Conservation (phyloP, 2,329 filamentous ascomycete species). For the Colletotrichum sp. region DNA sequence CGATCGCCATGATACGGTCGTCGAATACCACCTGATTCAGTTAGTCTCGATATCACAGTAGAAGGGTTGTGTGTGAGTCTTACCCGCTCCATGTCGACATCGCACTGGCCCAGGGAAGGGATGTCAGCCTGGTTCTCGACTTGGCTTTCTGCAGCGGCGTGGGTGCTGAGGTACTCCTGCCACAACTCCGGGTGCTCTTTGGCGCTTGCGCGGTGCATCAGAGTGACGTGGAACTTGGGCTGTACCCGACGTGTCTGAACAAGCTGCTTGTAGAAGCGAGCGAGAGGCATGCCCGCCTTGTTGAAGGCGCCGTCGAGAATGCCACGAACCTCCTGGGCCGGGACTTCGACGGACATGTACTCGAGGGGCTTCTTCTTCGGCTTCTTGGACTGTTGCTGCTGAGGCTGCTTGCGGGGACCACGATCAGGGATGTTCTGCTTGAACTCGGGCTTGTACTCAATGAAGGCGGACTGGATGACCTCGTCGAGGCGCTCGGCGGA, state of each 20-base stretch:
- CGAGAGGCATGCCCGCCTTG: constrained; percentile 41
- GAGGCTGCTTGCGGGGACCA: constrained; percentile 42
- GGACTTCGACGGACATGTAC: constrained; percentile 60
- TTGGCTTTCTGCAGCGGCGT: constrained; percentile 45
- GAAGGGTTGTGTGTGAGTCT: constrained; percentile 19
- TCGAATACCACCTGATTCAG: constrained; percentile 76
- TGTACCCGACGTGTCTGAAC: constrained; percentile 78
- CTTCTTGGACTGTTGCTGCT: constrained; percentile 33
- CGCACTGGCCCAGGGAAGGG: constrained; percentile 63
- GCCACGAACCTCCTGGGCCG: constrained; percentile 45
- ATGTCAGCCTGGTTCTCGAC: constrained; percentile 30
- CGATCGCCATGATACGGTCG: constrained; percentile 86
- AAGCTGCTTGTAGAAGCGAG: constrained; percentile 78
- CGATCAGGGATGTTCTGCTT: constrained; percentile 76
- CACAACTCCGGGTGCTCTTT: constrained; percentile 72
- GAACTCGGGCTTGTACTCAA: constrained; percentile 77
- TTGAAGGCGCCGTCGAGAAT: constrained; percentile 76
- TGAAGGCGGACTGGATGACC: constrained; percentile 77
- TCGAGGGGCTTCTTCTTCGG: constrained; percentile 57
- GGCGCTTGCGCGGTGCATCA: constrained; percentile 79
- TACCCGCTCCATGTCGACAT: constrained; percentile 67
- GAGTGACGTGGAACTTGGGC: constrained; percentile 87
- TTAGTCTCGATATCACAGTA: neutral
- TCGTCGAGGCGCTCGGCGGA: constrained; percentile 75
- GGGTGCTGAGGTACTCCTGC: constrained; percentile 71